These are phyloP conservation scores for Penicillium ochrochloron DNA, from an alignment of 495 filamentous ascomycete species.

Conservation along the genomic window DNA sequence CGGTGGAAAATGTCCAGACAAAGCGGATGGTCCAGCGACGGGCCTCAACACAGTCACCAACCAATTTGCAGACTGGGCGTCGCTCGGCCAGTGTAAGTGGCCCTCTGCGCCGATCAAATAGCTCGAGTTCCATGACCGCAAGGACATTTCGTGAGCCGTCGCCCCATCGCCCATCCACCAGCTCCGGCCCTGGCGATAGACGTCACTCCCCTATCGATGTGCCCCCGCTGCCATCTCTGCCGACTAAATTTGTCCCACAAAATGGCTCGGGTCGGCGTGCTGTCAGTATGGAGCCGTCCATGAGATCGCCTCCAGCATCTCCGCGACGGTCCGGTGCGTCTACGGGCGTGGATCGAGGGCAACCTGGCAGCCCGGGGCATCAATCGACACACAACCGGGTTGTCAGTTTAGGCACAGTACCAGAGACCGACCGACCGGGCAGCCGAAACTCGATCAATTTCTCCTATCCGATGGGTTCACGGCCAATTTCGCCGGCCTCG, in stretches of 20 bases:
- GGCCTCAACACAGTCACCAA: conserved; percentile 69
- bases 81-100: conserved; percentile 44
- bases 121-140: conserved; percentile 81
- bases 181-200: conserved; percentile 34
- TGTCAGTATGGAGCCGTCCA: conserved; percentile 57
- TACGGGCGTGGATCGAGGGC: conserved; percentile 51
- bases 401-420: conserved; percentile 41
- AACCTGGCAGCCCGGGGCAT: conserved; percentile 26
- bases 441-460: conserved; percentile 81
- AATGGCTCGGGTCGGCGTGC: conserved; percentile 47
- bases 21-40: conserved; percentile 80
- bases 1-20: conserved; percentile 80
- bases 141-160: conserved; percentile 79
- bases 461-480: conserved; percentile 73
- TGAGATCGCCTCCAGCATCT: conserved; percentile 55
- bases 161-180: conserved; percentile 56
- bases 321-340: conserved; percentile 42
- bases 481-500: conserved; percentile 46
- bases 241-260: conserved; percentile 48
- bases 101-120: conserved; percentile 64
- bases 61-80: conserved; percentile 50
- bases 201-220: conserved; percentile 40
- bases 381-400: conserved; percentile 28
- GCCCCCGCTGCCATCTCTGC: conserved; percentile 78
- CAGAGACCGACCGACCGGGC: conserved; percentile 57